Evolutionary conservation across 2,329 filamentous ascomycete species (phyloP).

Genomic region (Neopestalotiopsis sp.): DNA sequence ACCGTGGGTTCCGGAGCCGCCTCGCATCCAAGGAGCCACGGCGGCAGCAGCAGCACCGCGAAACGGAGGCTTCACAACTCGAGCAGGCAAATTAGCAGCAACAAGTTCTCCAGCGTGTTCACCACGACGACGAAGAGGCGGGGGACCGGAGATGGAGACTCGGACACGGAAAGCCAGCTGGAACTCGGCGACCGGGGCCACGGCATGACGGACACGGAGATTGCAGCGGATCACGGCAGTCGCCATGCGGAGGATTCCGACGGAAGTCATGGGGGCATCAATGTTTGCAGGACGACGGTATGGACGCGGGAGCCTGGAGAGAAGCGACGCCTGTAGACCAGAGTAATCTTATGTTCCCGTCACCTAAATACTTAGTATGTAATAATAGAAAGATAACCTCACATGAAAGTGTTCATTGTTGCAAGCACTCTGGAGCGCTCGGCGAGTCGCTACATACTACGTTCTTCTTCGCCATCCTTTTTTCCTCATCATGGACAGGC

Average conservation of each 20-base stretch:
- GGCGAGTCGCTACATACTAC: too few species aligned
- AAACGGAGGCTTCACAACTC: not conserved
- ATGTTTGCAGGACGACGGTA: not conserved
- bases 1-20: not conserved
- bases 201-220: constrained; percentile 4
- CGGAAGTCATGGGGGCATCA: constrained; percentile 5
- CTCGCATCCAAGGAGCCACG: not conserved
- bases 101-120: constrained; percentile 9
- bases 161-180: constrained; percentile 14
- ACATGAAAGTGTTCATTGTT: too few species aligned
- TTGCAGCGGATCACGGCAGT: constrained; percentile 1
- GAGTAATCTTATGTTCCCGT: too few species aligned
- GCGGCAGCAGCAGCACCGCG: not conserved
- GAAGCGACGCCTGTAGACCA: not conserved
- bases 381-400: too few species aligned
- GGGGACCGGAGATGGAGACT: not conserved
- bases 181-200: constrained; percentile 11
- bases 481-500: too few species aligned
- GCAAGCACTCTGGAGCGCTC: too few species aligned
- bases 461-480: too few species aligned
- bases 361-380: too few species aligned
- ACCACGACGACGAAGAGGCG: not conserved
- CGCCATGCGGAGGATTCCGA: not conserved
- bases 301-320: constrained; percentile 2
- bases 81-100: not conserved